Evolutionary conservation across 108 stramenopile species (phyloP), one percentile per base, ranked within the genome.

Genomic region (Nannochloropsis granulata): DNA sequence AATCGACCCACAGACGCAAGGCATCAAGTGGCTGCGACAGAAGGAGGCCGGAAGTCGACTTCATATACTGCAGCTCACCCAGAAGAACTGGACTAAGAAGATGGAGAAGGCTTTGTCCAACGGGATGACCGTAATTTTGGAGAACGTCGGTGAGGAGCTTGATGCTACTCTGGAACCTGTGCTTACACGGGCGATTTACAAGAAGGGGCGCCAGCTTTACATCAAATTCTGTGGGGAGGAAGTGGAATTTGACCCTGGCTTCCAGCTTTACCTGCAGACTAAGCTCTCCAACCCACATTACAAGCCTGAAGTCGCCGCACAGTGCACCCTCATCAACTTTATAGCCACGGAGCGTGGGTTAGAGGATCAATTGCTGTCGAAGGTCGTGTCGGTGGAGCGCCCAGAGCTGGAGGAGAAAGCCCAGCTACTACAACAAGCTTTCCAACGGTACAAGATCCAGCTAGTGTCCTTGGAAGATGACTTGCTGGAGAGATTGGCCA

Each of bases 281-380:
- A 95, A 94, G 86, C 82, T 95, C 45, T 93, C 91, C 84, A 96
- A 96, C 87, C 95, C 95, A 13, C 95, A 96, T 83, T 96, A 95
- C 89, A 94, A 94, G 84, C 95, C 95, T n/a, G 95, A 96, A 86
- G 93, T 95, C 26, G 93, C 94, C 3, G 95, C 95, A 0, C 95
- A 96, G 89, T 96, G 95, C 82, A 95, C 95, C 1, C 81, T 96
- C 43, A 94, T 96, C 83, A 96, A 96, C 86, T 96, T 96, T 84
- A 95, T 96, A 85, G 95, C 95, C 45, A 96, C 95, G 8, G 95
- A 96, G 86, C 86, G 86, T 45, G 95, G 95, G 13, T 81, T 96
- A 12, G 94, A 96, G 88, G 95, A 96, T 83, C 95, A 96, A 88
- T 92, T 96, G 19, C 85, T 96, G 34, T 94, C 94, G 1, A 94